These are phyloP conservation scores for Akanthomyces lecanii DNA, from an alignment of 2,329 filamentous ascomycete species.

Conservation along the genomic window DNA sequence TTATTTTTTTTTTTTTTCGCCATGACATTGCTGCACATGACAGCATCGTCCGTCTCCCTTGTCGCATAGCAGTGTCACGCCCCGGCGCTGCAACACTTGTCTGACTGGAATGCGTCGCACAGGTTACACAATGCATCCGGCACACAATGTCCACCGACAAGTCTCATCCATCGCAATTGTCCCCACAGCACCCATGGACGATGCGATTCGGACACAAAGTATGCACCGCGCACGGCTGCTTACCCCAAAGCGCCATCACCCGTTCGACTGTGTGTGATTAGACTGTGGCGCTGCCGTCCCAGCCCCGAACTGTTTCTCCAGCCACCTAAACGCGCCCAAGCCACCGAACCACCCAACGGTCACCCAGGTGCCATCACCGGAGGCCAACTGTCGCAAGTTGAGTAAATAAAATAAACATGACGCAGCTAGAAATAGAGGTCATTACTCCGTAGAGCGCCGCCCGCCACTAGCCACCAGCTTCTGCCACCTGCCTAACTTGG, in stretches of 20 bases:
- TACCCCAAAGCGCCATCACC: neutral
- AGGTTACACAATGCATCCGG: constrained; percentile 7
- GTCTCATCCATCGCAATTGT: neutral
- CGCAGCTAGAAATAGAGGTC: neutral
- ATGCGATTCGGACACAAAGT: neutral
- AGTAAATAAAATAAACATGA: neutral
- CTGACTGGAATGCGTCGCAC: constrained; percentile 15
- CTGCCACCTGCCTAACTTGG: neutral
- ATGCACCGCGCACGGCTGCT: neutral
- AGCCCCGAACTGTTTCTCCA: neutral
- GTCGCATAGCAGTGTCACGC: constrained; percentile 14
- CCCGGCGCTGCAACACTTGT: constrained; percentile 8
- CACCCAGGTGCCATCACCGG: neutral
- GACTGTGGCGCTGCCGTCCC: neutral
- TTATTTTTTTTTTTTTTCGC: neutral
- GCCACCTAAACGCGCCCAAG: neutral
- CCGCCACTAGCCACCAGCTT: neutral
- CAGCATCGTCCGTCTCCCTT: neutral
- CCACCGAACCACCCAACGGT: neutral
- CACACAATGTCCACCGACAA: neutral
- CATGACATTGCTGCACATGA: neutral
- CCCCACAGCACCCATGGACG: neutral
- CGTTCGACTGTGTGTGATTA: neutral
- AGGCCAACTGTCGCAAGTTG: neutral
- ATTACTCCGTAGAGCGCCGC: neutral